These are phyloP conservation scores for Heracleum sosnowskyi DNA, from an alignment of 129 eudicot genomes.

Conservation along the genomic window DNA sequence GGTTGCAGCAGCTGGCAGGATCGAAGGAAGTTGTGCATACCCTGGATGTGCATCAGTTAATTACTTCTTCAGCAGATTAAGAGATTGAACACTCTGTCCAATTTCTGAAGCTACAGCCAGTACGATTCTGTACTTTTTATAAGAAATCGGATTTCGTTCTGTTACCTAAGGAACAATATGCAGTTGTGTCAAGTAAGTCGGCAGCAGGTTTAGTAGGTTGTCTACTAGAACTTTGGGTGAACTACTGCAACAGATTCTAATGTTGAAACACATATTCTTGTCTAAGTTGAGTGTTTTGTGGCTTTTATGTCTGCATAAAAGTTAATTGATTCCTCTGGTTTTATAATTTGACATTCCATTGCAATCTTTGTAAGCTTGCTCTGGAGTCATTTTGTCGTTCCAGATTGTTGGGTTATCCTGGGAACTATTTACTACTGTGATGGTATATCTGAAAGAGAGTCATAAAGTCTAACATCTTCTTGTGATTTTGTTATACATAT, in stretches of 20 bases:
- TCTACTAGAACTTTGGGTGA: not conserved
- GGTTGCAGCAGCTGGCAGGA: slow-evolving; percentile 76
- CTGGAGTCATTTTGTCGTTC: not conserved
- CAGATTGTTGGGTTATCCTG: not conserved
- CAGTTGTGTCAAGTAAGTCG: not conserved
- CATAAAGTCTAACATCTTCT: not conserved
- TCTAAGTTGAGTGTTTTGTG: not conserved
- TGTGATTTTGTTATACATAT: not conserved
- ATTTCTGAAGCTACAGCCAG: not conserved
- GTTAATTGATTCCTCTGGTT: not conserved
- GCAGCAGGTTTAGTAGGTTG: not conserved
- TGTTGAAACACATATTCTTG: not conserved
- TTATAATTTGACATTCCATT: no score
- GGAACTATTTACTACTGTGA: not conserved
- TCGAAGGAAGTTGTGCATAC: slow-evolving; percentile 69
- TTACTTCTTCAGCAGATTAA: slow-evolving; percentile 30
- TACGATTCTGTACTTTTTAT: not conserved
- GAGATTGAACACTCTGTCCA: slow-evolving; percentile 37
- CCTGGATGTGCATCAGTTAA: slow-evolving; percentile 47
- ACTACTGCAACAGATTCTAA: not conserved
- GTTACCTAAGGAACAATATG: not conserved
- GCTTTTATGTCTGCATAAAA: not conserved
- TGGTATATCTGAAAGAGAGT: not conserved
- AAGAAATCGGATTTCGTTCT: not conserved
- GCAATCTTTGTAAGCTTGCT: not conserved